These are phyloP conservation scores for Nasturtium officinale DNA, from an alignment of 345 rosid species.

Conservation along the genomic window DNA sequence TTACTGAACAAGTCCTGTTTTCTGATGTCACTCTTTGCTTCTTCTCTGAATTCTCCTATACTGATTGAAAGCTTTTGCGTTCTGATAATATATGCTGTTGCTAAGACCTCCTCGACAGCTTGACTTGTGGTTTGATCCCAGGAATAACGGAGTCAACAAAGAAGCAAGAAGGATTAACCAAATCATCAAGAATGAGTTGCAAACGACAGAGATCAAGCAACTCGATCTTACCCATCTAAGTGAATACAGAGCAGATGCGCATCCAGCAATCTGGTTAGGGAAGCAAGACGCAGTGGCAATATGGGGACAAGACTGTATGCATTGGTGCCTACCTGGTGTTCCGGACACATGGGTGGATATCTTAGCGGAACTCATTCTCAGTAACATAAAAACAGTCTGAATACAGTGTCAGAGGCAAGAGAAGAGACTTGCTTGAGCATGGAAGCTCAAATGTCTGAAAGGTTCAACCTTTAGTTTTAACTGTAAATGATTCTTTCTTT, in stretches of 20 bases:
- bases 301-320: constrained; percentile 99
- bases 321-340: constrained; percentile 97
- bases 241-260: constrained; percentile 94
- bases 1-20: neutral
- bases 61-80: neutral
- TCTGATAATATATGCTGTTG: constrained; percentile 5
- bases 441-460: constrained; percentile 9
- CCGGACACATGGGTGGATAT: constrained; percentile 96
- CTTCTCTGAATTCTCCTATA: neutral
- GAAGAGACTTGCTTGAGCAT: constrained; percentile 9
- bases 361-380: constrained; percentile 55
- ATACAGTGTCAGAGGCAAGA: neutral
- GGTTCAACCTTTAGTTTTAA: constrained; percentile 20
- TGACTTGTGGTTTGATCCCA: constrained; percentile 92
- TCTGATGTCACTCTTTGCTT: neutral
- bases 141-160: constrained; percentile 80
- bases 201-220: constrained; percentile 54
- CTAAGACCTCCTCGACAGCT: constrained; percentile 72
- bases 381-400: constrained; percentile 42
- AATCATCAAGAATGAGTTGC: constrained; percentile 51
- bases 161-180: constrained; percentile 78
- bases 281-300: constrained; percentile 82
- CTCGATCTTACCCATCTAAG: constrained; percentile 79
- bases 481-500: constrained; percentile 26
- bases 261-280: constrained; percentile 94